phyloP scores from a whole-genome alignment of 371 early-diverging fungal genomes.

The Mucor plumbeus region DNA sequence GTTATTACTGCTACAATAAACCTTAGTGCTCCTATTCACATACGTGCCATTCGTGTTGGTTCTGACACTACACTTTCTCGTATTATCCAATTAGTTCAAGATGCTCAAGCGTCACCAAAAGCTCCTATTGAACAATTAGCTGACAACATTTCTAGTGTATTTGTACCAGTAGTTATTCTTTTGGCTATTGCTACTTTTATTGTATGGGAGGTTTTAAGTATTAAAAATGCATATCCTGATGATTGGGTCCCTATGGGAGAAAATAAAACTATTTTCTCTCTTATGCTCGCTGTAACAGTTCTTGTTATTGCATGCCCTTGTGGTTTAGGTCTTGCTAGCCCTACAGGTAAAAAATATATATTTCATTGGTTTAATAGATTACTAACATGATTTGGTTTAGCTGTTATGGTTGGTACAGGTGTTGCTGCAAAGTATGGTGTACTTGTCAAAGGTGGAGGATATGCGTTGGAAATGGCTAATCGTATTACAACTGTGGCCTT shows the following conservation, averaged over 20 bases:
- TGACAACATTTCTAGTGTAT: constrained; percentile 66
- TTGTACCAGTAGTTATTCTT: constrained; percentile 63
- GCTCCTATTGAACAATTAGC: constrained; percentile 70
- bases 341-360: too few species aligned
- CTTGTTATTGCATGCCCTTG: constrained; percentile 80
- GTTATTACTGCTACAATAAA: constrained; percentile 71
- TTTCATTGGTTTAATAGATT: too few species aligned
- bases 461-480: constrained; percentile 74
- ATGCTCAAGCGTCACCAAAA: constrained; percentile 72
- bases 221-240: constrained; percentile 44
- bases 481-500: constrained; percentile 93
- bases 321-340: constrained; percentile 77
- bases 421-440: constrained; percentile 78
- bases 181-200: constrained; percentile 63
- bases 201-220: constrained; percentile 57
- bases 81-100: constrained; percentile 70
- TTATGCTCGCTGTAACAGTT: constrained; percentile 63
- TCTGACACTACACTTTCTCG: constrained; percentile 67
- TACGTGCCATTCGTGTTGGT: constrained; percentile 64
- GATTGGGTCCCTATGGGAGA: constrained; percentile 52
- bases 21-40: constrained; percentile 56
- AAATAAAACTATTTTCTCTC: constrained; percentile 42
- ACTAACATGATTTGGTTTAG: constrained; percentile 31
- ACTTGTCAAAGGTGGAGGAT: constrained; percentile 57
- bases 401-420: constrained; percentile 91